phyloP scores from a whole-genome alignment of 176 grass and related monocot species.

The Ananas comosus region DNA sequence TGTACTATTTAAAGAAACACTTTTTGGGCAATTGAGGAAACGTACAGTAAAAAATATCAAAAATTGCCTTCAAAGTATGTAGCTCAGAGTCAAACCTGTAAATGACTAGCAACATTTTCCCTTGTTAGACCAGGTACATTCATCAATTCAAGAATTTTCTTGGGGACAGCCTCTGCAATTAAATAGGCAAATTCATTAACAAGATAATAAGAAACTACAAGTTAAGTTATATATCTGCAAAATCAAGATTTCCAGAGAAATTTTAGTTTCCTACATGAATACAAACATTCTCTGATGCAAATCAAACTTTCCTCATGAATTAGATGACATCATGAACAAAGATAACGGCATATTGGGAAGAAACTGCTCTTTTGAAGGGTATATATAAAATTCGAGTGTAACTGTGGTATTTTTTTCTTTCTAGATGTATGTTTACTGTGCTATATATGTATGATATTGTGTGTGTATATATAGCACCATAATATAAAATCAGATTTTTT shows the following conservation, averaged over 20 bases:
- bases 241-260: too few species aligned
- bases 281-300: too few species aligned
- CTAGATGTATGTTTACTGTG: background rate
- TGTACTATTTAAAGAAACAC: background rate
- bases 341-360: too few species aligned
- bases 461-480: too few species aligned
- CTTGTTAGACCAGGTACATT: conserved; percentile 97
- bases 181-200: conserved; percentile 23
- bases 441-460: too few species aligned
- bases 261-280: too few species aligned
- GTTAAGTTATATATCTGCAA: too few species aligned
- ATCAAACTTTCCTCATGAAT: too few species aligned
- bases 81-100: conserved; percentile 66
- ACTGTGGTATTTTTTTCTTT: background rate
- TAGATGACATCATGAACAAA: too few species aligned
- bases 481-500: too few species aligned
- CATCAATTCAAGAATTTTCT: conserved; percentile 99
- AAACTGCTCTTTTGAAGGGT: too few species aligned
- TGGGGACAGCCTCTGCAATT: conserved; percentile 88
- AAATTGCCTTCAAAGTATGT: conserved; percentile 4
- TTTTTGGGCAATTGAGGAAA: conserved; percentile 14
- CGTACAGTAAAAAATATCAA: background rate
- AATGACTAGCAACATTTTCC: conserved; percentile 98
- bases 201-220: conserved; percentile 7
- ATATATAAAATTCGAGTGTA: too few species aligned